A percentile compares a stretch with the other conserved stretches of the same genome.
phyloP scores from a whole-genome alignment of 139 green algal species.

The Nannochloris sp. region DNA sequence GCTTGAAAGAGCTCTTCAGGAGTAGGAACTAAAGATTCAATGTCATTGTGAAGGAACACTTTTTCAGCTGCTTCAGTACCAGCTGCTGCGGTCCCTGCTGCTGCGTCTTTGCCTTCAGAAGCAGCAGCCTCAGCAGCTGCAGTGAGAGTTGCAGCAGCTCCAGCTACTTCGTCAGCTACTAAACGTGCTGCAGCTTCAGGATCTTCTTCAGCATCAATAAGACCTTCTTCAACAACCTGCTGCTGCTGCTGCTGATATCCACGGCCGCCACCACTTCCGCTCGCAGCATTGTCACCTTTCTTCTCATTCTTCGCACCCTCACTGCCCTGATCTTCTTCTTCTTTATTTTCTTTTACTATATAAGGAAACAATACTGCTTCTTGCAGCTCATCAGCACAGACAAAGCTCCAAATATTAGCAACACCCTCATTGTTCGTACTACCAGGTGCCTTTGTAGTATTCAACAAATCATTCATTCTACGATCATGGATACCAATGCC shows the following conservation, averaged over 20 bases:
- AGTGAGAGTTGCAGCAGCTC: neutral
- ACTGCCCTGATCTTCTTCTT: neutral
- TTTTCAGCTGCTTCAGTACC: neutral
- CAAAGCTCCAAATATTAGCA: conserved; percentile 24
- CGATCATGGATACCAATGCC: conserved; percentile 5
- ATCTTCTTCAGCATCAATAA: neutral
- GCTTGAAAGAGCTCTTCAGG: neutral
- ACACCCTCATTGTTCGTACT: neutral
- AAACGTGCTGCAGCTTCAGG: neutral
- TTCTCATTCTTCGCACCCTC: neutral
- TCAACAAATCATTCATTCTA: conserved; percentile 8
- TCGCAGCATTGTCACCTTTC: neutral
- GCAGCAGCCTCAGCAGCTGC: neutral
- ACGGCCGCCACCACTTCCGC: neutral
- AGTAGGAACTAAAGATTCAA: too few species aligned
- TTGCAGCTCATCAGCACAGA: conserved; percentile 16
- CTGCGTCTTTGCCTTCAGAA: neutral
- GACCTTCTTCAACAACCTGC: neutral
- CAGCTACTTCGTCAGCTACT: neutral
- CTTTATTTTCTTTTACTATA: neutral
- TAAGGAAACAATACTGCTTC: conserved; percentile 12
- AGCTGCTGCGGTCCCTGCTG: neutral
- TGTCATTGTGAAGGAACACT: too few species aligned
- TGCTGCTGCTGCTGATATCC: neutral
- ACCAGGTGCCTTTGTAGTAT: neutral